Evolutionary conservation across 208 protist genomes (phyloP).

Genomic region (Leishmania turanica): DNA sequence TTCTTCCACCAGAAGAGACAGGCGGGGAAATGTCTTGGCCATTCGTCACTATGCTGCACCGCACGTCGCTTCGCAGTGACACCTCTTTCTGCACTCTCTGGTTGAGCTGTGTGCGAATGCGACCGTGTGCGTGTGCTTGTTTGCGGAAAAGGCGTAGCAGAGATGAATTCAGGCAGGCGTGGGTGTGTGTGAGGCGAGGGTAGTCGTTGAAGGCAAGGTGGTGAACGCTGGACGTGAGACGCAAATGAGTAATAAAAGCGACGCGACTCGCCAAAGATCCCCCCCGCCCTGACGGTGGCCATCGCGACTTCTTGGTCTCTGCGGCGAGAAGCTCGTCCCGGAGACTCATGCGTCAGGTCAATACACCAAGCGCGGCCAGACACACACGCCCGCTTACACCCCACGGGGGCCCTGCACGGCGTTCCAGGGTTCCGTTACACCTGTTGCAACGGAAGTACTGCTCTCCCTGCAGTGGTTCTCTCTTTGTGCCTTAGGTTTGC

Average conservation of each 20-base stretch:
- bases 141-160: not conserved
- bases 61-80: not conserved
- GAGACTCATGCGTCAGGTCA: not conserved
- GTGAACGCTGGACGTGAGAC: not conserved
- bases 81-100: not conserved
- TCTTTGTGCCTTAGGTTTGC: not conserved
- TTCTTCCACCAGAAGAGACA: conserved; percentile 18
- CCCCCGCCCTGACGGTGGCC: not conserved
- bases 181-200: not conserved
- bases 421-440: not conserved
- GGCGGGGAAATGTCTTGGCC: conserved; percentile 10
- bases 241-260: not conserved
- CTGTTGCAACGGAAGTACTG: not conserved
- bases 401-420: not conserved
- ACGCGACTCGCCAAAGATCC: not conserved
- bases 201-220: not conserved
- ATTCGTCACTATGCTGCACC: not conserved
- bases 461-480: not conserved
- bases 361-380: not conserved
- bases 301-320: not conserved
- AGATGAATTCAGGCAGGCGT: not conserved
- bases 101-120: not conserved
- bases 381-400: not conserved
- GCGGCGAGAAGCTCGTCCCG: not conserved
- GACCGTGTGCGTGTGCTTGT: not conserved